phyloP scores from a whole-genome alignment of 768 basidiomycete genomes.

The Leccinum barrowsii region DNA sequence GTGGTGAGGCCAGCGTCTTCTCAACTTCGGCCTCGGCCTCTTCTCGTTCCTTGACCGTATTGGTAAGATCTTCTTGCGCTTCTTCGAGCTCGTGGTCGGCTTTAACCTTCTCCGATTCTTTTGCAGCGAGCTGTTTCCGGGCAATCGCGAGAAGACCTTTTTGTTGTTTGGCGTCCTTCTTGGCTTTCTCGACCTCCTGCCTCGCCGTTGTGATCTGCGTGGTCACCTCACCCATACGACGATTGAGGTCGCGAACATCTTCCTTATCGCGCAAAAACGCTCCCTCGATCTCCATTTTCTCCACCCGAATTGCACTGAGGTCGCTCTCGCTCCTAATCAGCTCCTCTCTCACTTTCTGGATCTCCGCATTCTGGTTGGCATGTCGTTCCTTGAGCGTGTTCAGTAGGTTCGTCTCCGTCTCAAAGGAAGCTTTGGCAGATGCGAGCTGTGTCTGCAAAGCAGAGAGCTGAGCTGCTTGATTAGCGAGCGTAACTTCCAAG shows the following conservation, averaged over 20 bases:
- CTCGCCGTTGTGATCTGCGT: conserved; percentile 70
- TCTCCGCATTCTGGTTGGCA: conserved; percentile 61
- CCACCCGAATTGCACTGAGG: conserved; percentile 79
- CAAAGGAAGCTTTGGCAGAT: conserved; percentile 79
- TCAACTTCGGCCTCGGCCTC: conserved; percentile 51
- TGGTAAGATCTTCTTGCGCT: conserved; percentile 50
- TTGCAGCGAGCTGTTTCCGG: conserved; percentile 85
- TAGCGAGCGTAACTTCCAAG: conserved; percentile 61
- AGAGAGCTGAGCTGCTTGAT: conserved; percentile 71
- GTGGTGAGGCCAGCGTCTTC: conserved; percentile 16
- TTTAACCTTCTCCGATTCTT: conserved; percentile 74
- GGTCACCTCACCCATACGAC: conserved; percentile 76
- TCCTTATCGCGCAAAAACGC: conserved; percentile 88
- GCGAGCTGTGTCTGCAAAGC: conserved; percentile 81
- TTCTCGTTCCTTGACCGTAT: conserved; percentile 52
- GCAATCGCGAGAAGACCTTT: conserved; percentile 93
- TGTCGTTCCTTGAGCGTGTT: conserved; percentile 66
- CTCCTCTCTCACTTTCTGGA: conserved; percentile 69
- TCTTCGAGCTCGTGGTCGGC: conserved; percentile 71
- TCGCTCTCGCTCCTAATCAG: conserved; percentile 91
- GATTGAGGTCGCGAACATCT: conserved; percentile 82
- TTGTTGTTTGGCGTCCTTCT: conserved; percentile 94
- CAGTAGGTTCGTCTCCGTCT: conserved; percentile 75
- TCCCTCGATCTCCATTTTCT: conserved; percentile 91
- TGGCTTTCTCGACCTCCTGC: conserved; percentile 77